Evolutionary conservation across 805 yeast species (phyloP), one percentile per base, ranked within the genome.

Genomic region (Clavispora asparagi): DNA sequence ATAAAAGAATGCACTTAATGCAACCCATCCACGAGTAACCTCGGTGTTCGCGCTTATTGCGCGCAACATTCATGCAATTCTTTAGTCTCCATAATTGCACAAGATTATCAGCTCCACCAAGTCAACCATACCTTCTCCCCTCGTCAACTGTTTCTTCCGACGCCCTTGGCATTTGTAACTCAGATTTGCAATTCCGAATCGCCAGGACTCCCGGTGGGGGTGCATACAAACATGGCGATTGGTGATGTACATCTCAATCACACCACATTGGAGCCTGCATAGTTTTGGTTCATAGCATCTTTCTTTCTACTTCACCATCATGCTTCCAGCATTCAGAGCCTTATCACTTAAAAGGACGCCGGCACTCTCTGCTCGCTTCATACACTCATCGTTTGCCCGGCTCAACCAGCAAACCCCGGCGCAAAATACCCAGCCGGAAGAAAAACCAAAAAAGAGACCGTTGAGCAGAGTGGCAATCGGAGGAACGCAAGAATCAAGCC

Each of bases 381-480:
- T 45, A 6, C 48, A 45, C 35, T 37, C 39, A 8, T 31, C 49
- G 4, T 12, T 30, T 14, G 30, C 27, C 11, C 16, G 43, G 14
- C 13, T 32, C 36, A 26, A 35, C 14, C 28, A 41, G n/a, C 33
- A 41, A 16, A 31, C 35, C 26, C 17, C 36, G 26, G 25, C 43
- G 4, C 26, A 16, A 12, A 19, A 30, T 8, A 28, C 19, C 11
- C 42, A 28, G 28, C 7, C 17, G 26, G 17, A 17, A 30, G 39
- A 31, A 26, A 19, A 17, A 35, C 47, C 43, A 40, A 58, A 54
- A 29, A 68, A 64, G 49, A 81, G 87, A 58, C 95, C 95, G 12
- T 68, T 89, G 48, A 85, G 92, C 52, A 72, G 95, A 61, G 82
- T 87, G 30, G 90, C 94, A 11, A 75, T 89, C 50, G 95, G 95